Base-by-base conservation (phyloP, 2,329 filamentous ascomycete genomes). In the Paraconiothyrium brasiliense region DNA sequence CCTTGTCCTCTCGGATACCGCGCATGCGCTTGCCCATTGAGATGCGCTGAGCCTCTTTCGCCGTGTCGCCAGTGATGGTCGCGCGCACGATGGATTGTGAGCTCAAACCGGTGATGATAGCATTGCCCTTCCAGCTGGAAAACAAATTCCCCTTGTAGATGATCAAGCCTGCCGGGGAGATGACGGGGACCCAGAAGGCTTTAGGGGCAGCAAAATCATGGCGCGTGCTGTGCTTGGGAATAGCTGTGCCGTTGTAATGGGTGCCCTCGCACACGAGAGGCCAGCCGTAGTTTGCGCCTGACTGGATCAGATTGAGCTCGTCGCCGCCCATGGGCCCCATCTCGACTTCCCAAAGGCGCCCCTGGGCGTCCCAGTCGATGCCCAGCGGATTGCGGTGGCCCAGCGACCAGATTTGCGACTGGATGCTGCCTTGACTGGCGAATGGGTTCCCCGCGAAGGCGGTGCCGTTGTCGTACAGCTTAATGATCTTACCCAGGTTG, bases 21-120 rank as follows among this genome's bases (percentile, higher is more conserved):
- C 64, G 62, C 62, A 67, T 67, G 47, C 64, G 59, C 60, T 67
- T 67, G n/a, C 64, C 64, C 64, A 67, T 67, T 9, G 64, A 62
- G 56, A 67, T 59, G 44, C 64, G 62, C 47, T 67, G 64, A 52
- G 64, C 64, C 48, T 67, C 64, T 55, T 65, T 64, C n/a, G 60
- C 62, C 39, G 62, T 65, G 34, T 67, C 58, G 10, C 62, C 64
- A n/a, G 57, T 61, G 49, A 67, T 67, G 41, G 64, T 60, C 22
- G 55, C 64, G 41, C 64, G 62, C 58, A 67, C 64, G 54, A 67
- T 57, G 24, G 47, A 35, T 48, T 63, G 54, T 30, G 64, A 57
- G 58, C 64, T 65, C 13, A 63, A 57, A 35, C 62, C 58, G n/a
- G 64, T 59, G 57, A 67, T 67, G 55, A 67, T 63, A 16, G 64